phyloP scores from a whole-genome alignment of 2,329 filamentous ascomycete species.

The Aspergillus ochraceoroseus region DNA sequence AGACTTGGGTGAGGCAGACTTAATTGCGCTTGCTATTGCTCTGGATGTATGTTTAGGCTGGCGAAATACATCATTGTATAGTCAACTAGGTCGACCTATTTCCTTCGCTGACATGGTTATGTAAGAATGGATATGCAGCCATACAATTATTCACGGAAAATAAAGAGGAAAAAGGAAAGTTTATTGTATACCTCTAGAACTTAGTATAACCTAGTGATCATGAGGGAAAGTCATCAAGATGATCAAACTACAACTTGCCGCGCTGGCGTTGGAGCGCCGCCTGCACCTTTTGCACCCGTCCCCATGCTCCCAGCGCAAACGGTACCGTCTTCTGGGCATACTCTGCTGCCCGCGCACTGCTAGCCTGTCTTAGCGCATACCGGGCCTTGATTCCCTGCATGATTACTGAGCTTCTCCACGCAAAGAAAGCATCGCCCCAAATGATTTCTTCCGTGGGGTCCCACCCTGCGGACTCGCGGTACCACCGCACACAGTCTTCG shows the following conservation, averaged over 20 bases:
- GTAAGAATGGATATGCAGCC: too few species aligned
- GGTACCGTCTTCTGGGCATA: conserved; percentile 66
- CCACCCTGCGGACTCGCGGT: conserved; percentile 64
- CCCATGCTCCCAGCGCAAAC: conserved; percentile 75
- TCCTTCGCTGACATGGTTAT: too few species aligned
- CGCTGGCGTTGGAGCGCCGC: conserved; percentile 30
- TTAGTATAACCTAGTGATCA: too few species aligned
- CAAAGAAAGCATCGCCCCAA: conserved; percentile 62
- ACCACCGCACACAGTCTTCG: conserved; percentile 61
- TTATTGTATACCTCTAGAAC: too few species aligned
- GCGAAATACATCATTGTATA: too few species aligned
- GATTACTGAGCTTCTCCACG: conserved; percentile 57
- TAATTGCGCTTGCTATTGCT: too few species aligned
- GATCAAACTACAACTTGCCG: conserved; percentile 42
- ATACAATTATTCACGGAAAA: too few species aligned
- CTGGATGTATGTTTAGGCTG: too few species aligned
- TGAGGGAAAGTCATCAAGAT: neutral
- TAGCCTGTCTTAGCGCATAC: conserved; percentile 79
- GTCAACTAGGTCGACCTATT: too few species aligned
- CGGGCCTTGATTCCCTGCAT: conserved; percentile 91
- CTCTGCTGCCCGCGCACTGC: conserved; percentile 71
- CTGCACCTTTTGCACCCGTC: conserved; percentile 56
- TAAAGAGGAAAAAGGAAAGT: too few species aligned
- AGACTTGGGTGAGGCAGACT: too few species aligned
- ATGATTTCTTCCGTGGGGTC: conserved; percentile 56